A percentile compares a stretch with the other conserved stretches of the same genome.
phyloP scores from a whole-genome alignment of 2,329 filamentous ascomycete species.

The Exophiala alcalophila region DNA sequence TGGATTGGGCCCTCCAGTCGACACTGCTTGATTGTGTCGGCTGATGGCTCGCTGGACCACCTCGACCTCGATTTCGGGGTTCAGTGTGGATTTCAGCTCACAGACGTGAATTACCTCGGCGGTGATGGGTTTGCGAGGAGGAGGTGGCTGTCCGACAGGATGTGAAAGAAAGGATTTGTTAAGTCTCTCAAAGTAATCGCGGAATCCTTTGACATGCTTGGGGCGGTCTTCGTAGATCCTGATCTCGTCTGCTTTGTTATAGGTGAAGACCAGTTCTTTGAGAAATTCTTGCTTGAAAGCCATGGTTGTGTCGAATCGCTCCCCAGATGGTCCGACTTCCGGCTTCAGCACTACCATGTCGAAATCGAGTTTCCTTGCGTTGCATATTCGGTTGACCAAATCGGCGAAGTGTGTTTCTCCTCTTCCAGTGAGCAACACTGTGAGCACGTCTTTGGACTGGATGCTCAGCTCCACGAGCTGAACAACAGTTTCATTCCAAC shows the following conservation, averaged over 20 bases:
- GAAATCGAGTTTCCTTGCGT: slow-evolving; percentile 75
- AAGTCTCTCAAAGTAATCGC: slow-evolving; percentile 76
- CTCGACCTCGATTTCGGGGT: slow-evolving; percentile 74
- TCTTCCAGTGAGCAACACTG: slow-evolving; percentile 82
- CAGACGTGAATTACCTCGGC: slow-evolving; percentile 84
- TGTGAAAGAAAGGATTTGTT: slow-evolving; percentile 58
- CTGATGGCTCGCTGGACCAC: slow-evolving; percentile 89
- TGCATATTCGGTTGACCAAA: slow-evolving; percentile 75
- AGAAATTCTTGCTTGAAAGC: slow-evolving; percentile 88
- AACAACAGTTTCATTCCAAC: slow-evolving; percentile 92
- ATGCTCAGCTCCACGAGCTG: slow-evolving; percentile 77
- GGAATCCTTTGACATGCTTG: slow-evolving; percentile 73
- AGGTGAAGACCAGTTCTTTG: slow-evolving; percentile 77
- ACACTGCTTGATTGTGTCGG: slow-evolving; percentile 63
- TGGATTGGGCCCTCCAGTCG: slow-evolving; percentile 32
- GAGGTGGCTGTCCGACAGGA: slow-evolving; percentile 35
- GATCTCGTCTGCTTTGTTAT: slow-evolving; percentile 77
- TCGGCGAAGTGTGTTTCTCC: slow-evolving; percentile 73
- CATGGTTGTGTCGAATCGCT: slow-evolving; percentile 80
- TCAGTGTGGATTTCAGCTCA: slow-evolving; percentile 69
- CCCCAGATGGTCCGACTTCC: slow-evolving; percentile 71
- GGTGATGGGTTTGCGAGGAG: slow-evolving; percentile 62
- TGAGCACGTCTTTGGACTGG: slow-evolving; percentile 78
- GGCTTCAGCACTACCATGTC: slow-evolving; percentile 89
- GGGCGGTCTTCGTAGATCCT: slow-evolving; percentile 63